These are phyloP conservation scores for Podila clonocystis DNA, from an alignment of 192 early-diverging fungal species.

Conservation along the genomic window DNA sequence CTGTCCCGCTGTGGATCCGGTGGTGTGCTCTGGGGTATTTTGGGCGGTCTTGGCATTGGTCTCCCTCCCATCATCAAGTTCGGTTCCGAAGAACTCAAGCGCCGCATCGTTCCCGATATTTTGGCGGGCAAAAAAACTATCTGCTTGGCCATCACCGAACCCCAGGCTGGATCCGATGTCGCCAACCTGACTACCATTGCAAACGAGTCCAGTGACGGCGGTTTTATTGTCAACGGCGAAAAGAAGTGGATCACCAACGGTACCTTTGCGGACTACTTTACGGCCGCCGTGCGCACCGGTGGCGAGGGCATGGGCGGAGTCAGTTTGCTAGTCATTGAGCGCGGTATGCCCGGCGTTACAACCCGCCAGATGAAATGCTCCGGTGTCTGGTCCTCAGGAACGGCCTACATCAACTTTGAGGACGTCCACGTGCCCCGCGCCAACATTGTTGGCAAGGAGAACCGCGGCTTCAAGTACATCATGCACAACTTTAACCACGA, in stretches of 20 bases:
- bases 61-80: slow-evolving; percentile 80
- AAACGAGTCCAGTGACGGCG: slow-evolving; percentile 73
- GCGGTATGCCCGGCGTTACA: slow-evolving; percentile 76
- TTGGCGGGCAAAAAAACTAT: slow-evolving; percentile 81
- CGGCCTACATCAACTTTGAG: slow-evolving; percentile 82
- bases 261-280: slow-evolving; percentile 86
- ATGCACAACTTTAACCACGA: slow-evolving; percentile 87
- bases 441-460: slow-evolving; percentile 87
- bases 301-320: slow-evolving; percentile 82
- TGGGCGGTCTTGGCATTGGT: slow-evolving; percentile 80
- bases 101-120: slow-evolving; percentile 70
- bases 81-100: slow-evolving; percentile 74
- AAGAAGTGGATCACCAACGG: slow-evolving; percentile 92
- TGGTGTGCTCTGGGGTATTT: slow-evolving; percentile 82
- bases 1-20: slow-evolving; percentile 83
- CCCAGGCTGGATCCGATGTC: slow-evolving; percentile 76
- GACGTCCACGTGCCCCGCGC: slow-evolving; percentile 89
- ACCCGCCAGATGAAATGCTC: slow-evolving; percentile 86
- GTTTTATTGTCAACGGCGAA: slow-evolving; percentile 85
- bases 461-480: slow-evolving; percentile 86
- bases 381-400: slow-evolving; percentile 86
- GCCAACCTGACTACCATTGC: slow-evolving; percentile 77
- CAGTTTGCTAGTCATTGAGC: slow-evolving; percentile 78
- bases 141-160: slow-evolving; percentile 86
- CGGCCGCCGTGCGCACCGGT: slow-evolving; percentile 82